Conservation (phyloP, 164 flowering plant species). For the Aristolochia contorta region DNA sequence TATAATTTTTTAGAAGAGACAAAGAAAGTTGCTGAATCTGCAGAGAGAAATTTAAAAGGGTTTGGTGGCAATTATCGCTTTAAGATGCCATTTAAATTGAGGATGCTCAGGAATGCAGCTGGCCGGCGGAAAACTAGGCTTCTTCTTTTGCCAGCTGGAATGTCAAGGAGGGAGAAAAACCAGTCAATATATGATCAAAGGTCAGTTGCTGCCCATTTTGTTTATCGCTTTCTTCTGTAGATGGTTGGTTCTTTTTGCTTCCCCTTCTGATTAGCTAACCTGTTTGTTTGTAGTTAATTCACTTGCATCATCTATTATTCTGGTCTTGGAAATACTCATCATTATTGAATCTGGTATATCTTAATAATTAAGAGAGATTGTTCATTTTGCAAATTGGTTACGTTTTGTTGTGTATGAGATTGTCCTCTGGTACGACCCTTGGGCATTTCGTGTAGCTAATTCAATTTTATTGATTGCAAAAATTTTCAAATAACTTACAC, state of each 20-base stretch:
- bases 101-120: constrained; percentile 39
- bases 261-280: too few species aligned
- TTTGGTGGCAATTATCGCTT: constrained; percentile 23
- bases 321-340: too few species aligned
- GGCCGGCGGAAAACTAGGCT: constrained; percentile 37
- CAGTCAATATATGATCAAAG: constrained; percentile 37
- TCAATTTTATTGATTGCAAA: too few species aligned
- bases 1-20: constrained; percentile 68
- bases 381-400: too few species aligned
- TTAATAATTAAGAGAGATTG: too few species aligned
- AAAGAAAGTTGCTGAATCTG: constrained; percentile 69
- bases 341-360: too few species aligned
- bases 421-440: too few species aligned
- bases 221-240: background rate
- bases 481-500: too few species aligned
- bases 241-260: background rate
- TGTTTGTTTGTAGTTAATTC: background rate
- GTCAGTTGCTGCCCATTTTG: constrained; percentile 17
- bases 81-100: constrained; percentile 36
- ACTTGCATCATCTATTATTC: too few species aligned
- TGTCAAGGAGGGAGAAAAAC: constrained; percentile 63
- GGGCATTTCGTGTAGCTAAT: too few species aligned
- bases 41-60: constrained; percentile 41
- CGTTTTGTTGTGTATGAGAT: too few species aligned
- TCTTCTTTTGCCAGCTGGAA: constrained; percentile 50